A percentile compares a stretch with the other conserved stretches of the same genome.
These are phyloP conservation scores for Penicillium sp. DNA, from an alignment of 2,329 filamentous ascomycete genomes.

Conservation along the genomic window DNA sequence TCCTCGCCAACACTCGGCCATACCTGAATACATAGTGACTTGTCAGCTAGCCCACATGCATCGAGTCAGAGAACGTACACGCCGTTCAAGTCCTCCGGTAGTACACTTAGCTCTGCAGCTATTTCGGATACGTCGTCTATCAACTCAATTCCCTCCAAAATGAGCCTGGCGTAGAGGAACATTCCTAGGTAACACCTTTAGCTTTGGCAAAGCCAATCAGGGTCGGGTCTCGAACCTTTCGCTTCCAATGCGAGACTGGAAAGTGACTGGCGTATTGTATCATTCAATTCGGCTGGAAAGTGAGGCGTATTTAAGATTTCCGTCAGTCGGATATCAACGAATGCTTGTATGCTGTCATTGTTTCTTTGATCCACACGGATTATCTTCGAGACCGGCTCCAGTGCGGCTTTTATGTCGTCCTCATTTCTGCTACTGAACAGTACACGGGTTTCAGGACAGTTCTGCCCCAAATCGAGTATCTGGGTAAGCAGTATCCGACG, in stretches of 20 bases:
- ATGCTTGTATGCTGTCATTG: slow-evolving; percentile 12
- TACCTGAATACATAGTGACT: no score
- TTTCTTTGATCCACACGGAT: slow-evolving; percentile 15
- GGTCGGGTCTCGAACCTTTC: background rate
- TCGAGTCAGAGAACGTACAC: slow-evolving; percentile 29
- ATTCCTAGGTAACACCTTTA: slow-evolving; percentile 1
- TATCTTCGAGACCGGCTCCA: background rate
- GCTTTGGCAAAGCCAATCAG: background rate
- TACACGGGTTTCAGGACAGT: slow-evolving; percentile 9
- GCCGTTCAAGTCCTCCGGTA: slow-evolving; percentile 35
- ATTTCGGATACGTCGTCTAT: slow-evolving; percentile 27
- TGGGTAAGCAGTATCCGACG: slow-evolving; percentile 15
- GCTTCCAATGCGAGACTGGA: slow-evolving; percentile 10
- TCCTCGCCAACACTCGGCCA: background rate
- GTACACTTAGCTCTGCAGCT: slow-evolving; percentile 29
- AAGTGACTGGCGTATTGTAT: slow-evolving; percentile 1
- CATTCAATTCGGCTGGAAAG: background rate
- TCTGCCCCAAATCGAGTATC: background rate
- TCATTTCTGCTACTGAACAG: slow-evolving; percentile 16
- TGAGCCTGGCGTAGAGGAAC: slow-evolving; percentile 15
- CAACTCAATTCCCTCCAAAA: slow-evolving; percentile 5
- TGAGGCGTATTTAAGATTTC: background rate
- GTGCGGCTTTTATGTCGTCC: slow-evolving; percentile 3
- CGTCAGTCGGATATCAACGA: background rate
- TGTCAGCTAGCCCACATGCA: no score